Base-by-base conservation (phyloP, 208 protist species). In the Phytomonas sp. region DNA sequence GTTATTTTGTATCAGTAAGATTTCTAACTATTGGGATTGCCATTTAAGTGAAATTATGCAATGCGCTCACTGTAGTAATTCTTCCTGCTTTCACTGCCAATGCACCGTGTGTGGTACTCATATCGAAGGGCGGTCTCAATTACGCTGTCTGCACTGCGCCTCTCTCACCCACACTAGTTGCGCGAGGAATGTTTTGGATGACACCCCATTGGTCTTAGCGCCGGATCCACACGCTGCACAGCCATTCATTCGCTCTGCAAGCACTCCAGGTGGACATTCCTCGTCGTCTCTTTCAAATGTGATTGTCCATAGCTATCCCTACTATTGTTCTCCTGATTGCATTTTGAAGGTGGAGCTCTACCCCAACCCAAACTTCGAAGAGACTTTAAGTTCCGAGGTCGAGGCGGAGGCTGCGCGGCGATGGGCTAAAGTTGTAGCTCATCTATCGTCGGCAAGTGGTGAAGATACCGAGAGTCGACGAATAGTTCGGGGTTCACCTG, bases 291-390 rank as follows among this genome's bases (percentile, higher is more conserved):
- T 62, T 40, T 70, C 75, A 0, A 64, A 62, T 37, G 40, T 29
- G 53, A 63, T 74, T 7, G 67, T 56, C 32, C 72, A 77, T 26
- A 36, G 60, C 30, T 73, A 79, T 59, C 68, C 59, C 59, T 87
- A 72, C 70, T 85, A 76, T 69, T 89, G 80, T 51, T 84, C 83
- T 17, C 69, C 74, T 2, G 80, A 84, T 72, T 89, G 83, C 67
- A 75, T 77, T 1, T 71, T 85, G 63, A 73, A 74, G 31, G 72
- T 92, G 53, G 79, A 68, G 70, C 65, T 92, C 60, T 28, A 70
- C 26, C 72, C 68, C 30, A 92, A 92, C 62, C 76, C 77, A n/a
- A 59, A 80, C 28, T 92, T 83, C 66, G 66, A 77, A 66, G 36
- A 68, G 4, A 11, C 67, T 1, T 72, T 89, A 23, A 87, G 83